Evolutionary conservation across 225 moss, liverwort and hornwort species (phyloP).

Genomic region (Physcomitrellopsis africana): DNA sequence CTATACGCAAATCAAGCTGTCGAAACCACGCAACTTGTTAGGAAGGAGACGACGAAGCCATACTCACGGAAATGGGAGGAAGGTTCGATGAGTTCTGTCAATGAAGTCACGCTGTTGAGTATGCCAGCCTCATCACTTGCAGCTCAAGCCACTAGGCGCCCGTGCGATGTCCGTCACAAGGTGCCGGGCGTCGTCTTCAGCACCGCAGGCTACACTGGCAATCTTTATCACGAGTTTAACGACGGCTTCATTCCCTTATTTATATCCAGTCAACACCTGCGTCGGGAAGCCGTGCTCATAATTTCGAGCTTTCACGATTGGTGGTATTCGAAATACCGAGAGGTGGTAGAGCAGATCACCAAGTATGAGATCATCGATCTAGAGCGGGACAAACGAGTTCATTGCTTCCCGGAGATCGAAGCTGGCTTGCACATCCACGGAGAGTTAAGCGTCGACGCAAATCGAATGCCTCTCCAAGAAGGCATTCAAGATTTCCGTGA

Average conservation of each 20-base stretch:
- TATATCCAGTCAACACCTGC: constrained; percentile 79
- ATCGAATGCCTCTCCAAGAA: constrained; percentile 66
- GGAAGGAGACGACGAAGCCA: constrained; percentile 60
- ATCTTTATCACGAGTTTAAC: constrained; percentile 92
- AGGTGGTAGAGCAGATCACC: constrained; percentile 57
- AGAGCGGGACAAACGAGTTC: constrained; percentile 44
- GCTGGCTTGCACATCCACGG: constrained; percentile 86
- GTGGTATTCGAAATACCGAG: constrained; percentile 75
- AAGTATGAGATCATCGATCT: constrained; percentile 68
- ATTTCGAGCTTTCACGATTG: constrained; percentile 72
- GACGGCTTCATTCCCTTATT: constrained; percentile 91
- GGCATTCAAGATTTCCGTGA: constrained; percentile 62
- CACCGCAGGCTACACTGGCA: constrained; percentile 87
- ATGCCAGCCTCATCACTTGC: neutral
- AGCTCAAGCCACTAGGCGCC: neutral
- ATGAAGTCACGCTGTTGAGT: constrained; percentile 44
- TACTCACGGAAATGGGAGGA: constrained; percentile 96
- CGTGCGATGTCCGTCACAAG: constrained; percentile 62
- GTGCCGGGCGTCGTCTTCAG: constrained; percentile 83
- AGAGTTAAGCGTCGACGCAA: constrained; percentile 61
- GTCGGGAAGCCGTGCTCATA: constrained; percentile 66
- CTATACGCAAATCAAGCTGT: constrained; percentile 46
- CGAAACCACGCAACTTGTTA: neutral
- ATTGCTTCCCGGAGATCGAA: constrained; percentile 86
- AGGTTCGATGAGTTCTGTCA: constrained; percentile 62